These are phyloP conservation scores for Nymphaea thermarum DNA, from an alignment of 164 flowering plant genomes.

Conservation along the genomic window DNA sequence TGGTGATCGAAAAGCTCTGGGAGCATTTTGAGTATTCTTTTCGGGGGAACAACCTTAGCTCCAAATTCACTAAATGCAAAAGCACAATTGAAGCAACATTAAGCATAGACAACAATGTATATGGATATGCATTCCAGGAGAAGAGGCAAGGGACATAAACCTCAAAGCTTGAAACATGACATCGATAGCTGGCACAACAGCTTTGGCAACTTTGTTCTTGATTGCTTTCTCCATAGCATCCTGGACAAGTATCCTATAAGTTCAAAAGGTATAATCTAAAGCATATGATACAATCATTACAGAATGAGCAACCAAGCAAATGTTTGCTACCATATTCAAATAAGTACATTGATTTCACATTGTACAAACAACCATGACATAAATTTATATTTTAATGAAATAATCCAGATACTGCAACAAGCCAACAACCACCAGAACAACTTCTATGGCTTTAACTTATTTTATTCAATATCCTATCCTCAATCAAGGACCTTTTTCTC, in stretches of 20 bases:
- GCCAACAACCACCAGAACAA: too few species aligned
- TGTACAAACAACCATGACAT: too few species aligned
- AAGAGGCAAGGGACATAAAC: conserved; percentile 14
- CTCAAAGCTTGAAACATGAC: conserved; percentile 99
- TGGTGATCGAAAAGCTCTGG: conserved; percentile 99
- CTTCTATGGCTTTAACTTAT: too few species aligned
- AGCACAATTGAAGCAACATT: neutral
- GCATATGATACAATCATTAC: too few species aligned
- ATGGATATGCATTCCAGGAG: neutral
- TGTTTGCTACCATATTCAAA: too few species aligned
- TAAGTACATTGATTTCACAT: too few species aligned
- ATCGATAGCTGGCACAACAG: conserved; percentile 98
- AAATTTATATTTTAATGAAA: too few species aligned
- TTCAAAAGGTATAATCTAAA: neutral
- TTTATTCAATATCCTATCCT: too few species aligned
- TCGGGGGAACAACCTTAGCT: conserved; percentile 86
- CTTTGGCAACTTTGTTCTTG: conserved; percentile 94
- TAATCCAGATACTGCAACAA: too few species aligned
- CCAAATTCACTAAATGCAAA: conserved; percentile 75
- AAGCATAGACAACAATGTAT: neutral
- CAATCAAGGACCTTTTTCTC: too few species aligned
- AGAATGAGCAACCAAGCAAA: neutral
- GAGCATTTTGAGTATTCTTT: conserved; percentile 89
- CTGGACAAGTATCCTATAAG: conserved; percentile 22
- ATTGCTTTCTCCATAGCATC: conserved; percentile 99